Evolutionary conservation across 148 eudicot species (phyloP).

Genomic region (Chenopodium berlandieri): DNA sequence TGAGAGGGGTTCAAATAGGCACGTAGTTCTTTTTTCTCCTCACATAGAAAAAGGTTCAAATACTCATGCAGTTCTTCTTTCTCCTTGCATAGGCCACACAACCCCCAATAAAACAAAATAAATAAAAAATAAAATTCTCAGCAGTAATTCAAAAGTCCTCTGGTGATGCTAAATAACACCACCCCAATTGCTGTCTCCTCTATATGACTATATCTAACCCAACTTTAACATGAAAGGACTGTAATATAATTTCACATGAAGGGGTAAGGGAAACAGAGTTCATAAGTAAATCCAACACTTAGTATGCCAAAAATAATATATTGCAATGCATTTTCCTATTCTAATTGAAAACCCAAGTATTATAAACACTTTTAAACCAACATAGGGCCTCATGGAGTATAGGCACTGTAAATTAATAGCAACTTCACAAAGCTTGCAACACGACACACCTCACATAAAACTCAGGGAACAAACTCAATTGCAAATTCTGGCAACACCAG

Average conservation of each 20-base stretch:
- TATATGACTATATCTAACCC: neutral
- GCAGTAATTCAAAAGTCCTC: neutral
- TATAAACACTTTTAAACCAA: neutral
- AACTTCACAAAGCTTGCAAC: neutral
- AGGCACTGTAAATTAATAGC: neutral
- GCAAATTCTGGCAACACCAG: neutral
- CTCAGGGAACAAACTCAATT: neutral
- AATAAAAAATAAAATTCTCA: neutral
- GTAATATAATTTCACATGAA: neutral
- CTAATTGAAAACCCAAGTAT: neutral
- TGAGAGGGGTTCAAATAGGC: neutral
- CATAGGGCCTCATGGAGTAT: conserved; percentile 2
- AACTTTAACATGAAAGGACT: neutral
- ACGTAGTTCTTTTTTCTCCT: neutral
- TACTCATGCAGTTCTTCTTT: neutral
- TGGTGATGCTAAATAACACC: neutral
- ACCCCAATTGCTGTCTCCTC: neutral
- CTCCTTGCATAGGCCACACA: neutral
- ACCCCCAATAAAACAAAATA: neutral
- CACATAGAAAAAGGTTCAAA: neutral
- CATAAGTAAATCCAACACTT: neutral
- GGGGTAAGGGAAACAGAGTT: neutral
- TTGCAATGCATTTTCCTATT: neutral
- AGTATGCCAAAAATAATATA: neutral
- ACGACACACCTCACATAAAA: neutral